These are phyloP conservation scores for Huiozyma sinensis DNA, from an alignment of 805 yeast genomes.

Conservation along the genomic window DNA sequence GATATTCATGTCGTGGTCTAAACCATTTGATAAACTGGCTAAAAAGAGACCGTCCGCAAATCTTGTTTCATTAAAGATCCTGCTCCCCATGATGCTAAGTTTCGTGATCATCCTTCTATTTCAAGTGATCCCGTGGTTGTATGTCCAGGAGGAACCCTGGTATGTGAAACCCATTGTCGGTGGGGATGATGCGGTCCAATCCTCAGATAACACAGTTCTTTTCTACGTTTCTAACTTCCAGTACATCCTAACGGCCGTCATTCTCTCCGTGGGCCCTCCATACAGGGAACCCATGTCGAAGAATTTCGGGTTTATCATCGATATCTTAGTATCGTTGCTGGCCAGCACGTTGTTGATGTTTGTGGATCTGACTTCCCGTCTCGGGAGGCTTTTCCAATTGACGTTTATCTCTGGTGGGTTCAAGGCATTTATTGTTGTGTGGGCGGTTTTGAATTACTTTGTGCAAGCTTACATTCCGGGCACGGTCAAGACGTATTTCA, in stretches of 20 bases:
- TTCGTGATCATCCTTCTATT: conserved; percentile 52
- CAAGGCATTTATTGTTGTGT: conserved; percentile 38
- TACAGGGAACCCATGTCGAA: conserved; percentile 66
- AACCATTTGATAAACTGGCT: conserved; percentile 51
- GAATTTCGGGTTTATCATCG: conserved; percentile 61
- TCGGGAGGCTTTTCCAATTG: conserved; percentile 68
- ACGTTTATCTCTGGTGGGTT: conserved; percentile 46
- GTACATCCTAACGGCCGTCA: conserved; percentile 72
- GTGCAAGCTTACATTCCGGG: conserved; percentile 28
- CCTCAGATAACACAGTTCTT: conserved; percentile 81
- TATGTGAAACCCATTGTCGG: conserved; percentile 73
- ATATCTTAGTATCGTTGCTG: conserved; percentile 40
- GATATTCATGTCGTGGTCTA: conserved; percentile 95
- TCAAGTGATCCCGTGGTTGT: conserved; percentile 60
- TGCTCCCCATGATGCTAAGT: conserved; percentile 73
- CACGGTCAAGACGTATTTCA: conserved; percentile 23
- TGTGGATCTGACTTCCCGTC: conserved; percentile 38
- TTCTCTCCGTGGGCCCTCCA: conserved; percentile 89
- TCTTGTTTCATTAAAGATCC: conserved; percentile 76
- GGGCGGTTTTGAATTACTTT: conserved; percentile 41
- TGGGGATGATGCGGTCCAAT: conserved; percentile 67
- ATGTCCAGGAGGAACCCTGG: conserved; percentile 56
- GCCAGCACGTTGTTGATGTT: conserved; percentile 47
- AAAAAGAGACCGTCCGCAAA: conserved; percentile 88
- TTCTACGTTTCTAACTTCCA: conserved; percentile 80